Evolutionary conservation across 176 grass and related monocot genomes (phyloP), one percentile per base, ranked within the genome.

Genomic region (Carex parvula): DNA sequence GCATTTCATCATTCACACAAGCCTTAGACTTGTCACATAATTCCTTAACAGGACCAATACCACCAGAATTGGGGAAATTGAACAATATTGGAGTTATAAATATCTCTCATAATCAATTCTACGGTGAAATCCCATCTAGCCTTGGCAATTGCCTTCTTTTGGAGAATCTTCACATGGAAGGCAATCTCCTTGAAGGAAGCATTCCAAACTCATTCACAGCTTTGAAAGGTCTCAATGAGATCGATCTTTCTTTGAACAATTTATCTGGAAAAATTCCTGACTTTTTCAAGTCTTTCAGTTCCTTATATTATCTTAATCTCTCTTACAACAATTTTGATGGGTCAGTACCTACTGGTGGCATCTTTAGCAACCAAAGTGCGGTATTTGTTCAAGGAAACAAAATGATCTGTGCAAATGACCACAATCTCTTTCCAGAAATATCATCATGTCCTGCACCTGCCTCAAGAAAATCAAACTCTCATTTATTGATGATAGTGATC

Each of bases 271-370:
- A 44, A 6, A 88, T 91, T 20, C 92, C 92, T 0, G 35, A 60
- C 3, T 81, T 85, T 9, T 33, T 94, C 1, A 16, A 66, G 63
- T 54, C 17, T 3, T 50, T 89, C 35, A 16, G 10, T 16, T 75
- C 59, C 35, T 79, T 94, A 64, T 6, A 81, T 16, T 50, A 37
- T 17, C 54, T 94, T 30, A 86, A 94, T 35, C 2, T 94, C 3
- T 91, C 92, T 7, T 91, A 84, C 83, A 91, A 94, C 39, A 60
- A 70, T 86, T 42, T 94, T 10, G 44, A 46, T 26, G 92, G 92
- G 2, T 75, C 87, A 53, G 37, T 91, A 55, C 89, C 92, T 13
- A 53, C 21, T 8, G 17, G 26, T 18, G 87, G 87, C 8, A 26
- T 90, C 11, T 94, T 94, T 37, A 14, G 18, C 8, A 94, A 91